A percentile compares a stretch with the other conserved stretches of the same genome.
These are phyloP conservation scores for Pythium diclinum DNA, from an alignment of 352 stramenopile genomes.

Conservation along the genomic window DNA sequence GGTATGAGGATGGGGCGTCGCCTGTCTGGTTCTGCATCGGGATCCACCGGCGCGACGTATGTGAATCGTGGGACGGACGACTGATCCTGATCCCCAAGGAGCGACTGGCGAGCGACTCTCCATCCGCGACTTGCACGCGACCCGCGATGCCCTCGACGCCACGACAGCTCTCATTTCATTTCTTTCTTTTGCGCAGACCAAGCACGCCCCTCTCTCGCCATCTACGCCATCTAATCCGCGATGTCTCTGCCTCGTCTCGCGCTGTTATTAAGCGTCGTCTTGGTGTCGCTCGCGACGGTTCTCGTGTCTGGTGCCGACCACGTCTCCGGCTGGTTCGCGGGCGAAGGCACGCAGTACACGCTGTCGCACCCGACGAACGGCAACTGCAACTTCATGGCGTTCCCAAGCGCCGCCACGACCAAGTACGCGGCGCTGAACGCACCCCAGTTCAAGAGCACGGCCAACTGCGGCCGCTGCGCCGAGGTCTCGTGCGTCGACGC, in stretches of 20 bases:
- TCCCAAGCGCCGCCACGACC: conserved; percentile 32
- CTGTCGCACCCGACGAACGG: conserved; percentile 23
- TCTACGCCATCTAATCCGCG: not conserved
- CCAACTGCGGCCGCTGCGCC: conserved; percentile 40
- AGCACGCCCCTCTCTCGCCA: not conserved
- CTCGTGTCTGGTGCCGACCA: not conserved
- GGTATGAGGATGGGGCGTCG: not conserved
- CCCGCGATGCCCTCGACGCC: not conserved
- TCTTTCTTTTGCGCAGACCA: conserved; percentile 11
- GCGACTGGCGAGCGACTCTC: not conserved
- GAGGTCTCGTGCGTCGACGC: conserved; percentile 42
- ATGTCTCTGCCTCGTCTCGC: conserved; percentile 1
- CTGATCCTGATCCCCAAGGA: not conserved
- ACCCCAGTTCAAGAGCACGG: conserved; percentile 49
- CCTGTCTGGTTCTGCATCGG: not conserved
- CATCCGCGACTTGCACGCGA: no score
- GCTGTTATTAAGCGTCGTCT: not conserved
- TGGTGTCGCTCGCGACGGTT: not conserved
- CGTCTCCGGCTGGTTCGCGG: conserved; percentile 13
- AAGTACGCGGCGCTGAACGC: conserved; percentile 73
- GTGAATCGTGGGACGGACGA: not conserved
- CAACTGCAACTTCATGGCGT: conserved; percentile 70
- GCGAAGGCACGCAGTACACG: conserved; percentile 33
- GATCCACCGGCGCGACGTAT: not conserved
- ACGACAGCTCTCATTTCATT: conserved; percentile 6